phyloP scores from a whole-genome alignment of 2,329 filamentous ascomycete genomes.

The Curvularia sp. region DNA sequence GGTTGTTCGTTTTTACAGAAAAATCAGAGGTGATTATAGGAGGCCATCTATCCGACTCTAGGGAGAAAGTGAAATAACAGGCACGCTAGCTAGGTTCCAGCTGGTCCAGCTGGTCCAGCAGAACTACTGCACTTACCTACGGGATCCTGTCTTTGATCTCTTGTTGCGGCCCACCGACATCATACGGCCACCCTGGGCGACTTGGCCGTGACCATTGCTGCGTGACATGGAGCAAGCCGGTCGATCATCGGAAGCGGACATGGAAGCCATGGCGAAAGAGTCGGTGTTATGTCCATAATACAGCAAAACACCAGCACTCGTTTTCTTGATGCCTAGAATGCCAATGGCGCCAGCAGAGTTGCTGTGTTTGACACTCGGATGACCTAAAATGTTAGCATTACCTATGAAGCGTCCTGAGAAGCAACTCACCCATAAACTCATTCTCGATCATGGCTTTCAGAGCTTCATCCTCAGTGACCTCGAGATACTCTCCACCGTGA shows the following conservation, averaged over 20 bases:
- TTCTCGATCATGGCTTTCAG: slow-evolving; percentile 78
- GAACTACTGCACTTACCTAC: slow-evolving; percentile 8
- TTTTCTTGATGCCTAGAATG: slow-evolving; percentile 88
- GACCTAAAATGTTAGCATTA: slow-evolving; percentile 55
- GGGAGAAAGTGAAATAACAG: too few relatives aligned
- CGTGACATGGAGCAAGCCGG: slow-evolving; percentile 91
- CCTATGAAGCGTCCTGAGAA: neutral
- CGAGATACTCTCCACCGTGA: slow-evolving; percentile 66
- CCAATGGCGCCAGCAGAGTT: slow-evolving; percentile 88
- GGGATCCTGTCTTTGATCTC: slow-evolving; percentile 30
- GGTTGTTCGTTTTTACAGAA: neutral
- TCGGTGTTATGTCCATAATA: slow-evolving; percentile 98
- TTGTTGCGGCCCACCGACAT: slow-evolving; percentile 43
- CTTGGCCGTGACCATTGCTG: slow-evolving; percentile 60
- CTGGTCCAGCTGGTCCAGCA: too few relatives aligned
- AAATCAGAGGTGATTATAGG: neutral
- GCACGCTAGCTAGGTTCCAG: neutral
- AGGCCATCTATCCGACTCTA: neutral
- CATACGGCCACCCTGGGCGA: slow-evolving; percentile 65
- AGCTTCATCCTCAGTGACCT: slow-evolving; percentile 77
- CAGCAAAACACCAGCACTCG: slow-evolving; percentile 74
- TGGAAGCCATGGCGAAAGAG: slow-evolving; percentile 82
- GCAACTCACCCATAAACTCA: slow-evolving; percentile 80
- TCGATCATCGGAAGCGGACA: slow-evolving; percentile 77
- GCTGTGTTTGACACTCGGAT: slow-evolving; percentile 82